Base-by-base conservation (phyloP, 176 grass and related monocot species). In the Lolium rigidum region DNA sequence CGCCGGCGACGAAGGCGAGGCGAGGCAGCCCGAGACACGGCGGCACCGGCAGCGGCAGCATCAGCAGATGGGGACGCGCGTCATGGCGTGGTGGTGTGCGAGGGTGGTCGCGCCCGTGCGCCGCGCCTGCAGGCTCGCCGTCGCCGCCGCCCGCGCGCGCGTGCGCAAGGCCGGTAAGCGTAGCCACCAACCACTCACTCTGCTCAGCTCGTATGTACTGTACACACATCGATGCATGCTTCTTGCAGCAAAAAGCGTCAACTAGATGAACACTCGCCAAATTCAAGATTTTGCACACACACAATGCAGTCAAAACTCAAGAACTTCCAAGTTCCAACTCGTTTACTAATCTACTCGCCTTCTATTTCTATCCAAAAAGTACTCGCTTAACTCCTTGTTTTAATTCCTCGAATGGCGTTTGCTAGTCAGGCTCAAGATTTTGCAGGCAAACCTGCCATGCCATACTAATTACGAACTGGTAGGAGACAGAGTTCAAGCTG, bases 61-160 rank as follows among this genome's bases (percentile, higher is more conserved):
- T 4, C 74, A 39, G 70, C 81, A 77, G 85, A 91, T 91, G 57
- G 87, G 87, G 24, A 79, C 79, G 37, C 78, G 87, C 69, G 88
- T 93, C 57, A 99, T 99, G 97, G 90, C 97, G 72, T 96, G 97
- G 97, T 96, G 97, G 94, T 90, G 88, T 38, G 68, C 89, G 4
- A 90, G 78, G 62, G 91, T 99, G 63, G 86, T 96, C 14, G 87
- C 88, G 62, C 88, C 92, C 24, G 86, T 96, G 76, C 93, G 88
- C 88, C 88, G 94, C 26, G 97, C 88, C 2, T 99, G 94, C 44
- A 74, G 70, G 94, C 70, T 96, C 83, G 90, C 85, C 87, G 94
- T 96, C 87, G 91, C 90, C 70, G 89, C 92, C 51, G 87, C 90
- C 78, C 83, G 92, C 43, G 90, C 94, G 10, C 81, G 90, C 50